Conservation (phyloP, 148 eudicot species). For the Bassia scoparia region DNA sequence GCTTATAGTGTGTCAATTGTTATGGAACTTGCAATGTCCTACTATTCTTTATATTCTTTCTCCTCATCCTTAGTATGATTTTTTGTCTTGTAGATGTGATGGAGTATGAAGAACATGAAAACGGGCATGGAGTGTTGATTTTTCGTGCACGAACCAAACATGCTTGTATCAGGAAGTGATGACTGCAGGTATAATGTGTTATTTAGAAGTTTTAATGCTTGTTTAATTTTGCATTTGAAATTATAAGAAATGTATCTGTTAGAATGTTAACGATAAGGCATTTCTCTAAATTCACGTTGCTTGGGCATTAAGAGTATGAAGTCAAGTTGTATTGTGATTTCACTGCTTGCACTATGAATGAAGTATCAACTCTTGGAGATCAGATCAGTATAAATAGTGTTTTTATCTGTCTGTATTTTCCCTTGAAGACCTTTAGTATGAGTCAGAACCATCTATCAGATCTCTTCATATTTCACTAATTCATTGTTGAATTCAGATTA, state of each 20-base stretch:
- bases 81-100: slow-evolving; percentile 42
- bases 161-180: slow-evolving; percentile 82
- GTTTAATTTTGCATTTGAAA: neutral
- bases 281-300: too few relatives aligned
- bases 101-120: slow-evolving; percentile 82
- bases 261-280: too few relatives aligned
- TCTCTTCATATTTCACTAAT: too few relatives aligned
- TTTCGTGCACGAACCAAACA: slow-evolving; percentile 69
- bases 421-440: too few relatives aligned
- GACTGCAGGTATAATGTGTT: slow-evolving; percentile 58
- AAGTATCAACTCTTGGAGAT: too few relatives aligned
- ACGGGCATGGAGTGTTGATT: slow-evolving; percentile 79
- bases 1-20: neutral
- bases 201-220: neutral
- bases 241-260: neutral
- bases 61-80: neutral
- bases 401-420: too few relatives aligned
- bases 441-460: too few relatives aligned
- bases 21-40: slow-evolving; percentile 1
- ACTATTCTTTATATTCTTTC: neutral
- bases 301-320: neutral
- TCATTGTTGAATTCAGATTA: too few relatives aligned
- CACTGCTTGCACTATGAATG: too few relatives aligned
- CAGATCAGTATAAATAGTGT: too few relatives aligned
- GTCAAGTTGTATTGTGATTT: too few relatives aligned